Evolutionary conservation across 176 grass and related monocot species (phyloP).

Genomic region (Panicum miliaceum): DNA sequence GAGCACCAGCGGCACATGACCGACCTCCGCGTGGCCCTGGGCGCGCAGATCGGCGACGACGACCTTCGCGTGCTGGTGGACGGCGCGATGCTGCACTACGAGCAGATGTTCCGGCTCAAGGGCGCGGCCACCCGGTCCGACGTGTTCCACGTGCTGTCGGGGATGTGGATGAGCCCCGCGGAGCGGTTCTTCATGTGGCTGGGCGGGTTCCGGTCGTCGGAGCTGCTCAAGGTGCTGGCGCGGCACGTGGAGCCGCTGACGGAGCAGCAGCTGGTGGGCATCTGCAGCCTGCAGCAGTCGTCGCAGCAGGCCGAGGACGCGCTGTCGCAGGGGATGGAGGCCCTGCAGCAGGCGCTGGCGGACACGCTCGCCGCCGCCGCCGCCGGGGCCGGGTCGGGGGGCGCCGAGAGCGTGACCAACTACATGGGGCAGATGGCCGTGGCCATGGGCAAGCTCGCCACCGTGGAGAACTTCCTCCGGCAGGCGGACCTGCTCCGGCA

Average conservation of each 20-base stretch:
- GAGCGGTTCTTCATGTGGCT: conserved; percentile 99
- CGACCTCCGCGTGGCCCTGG: conserved; percentile 70
- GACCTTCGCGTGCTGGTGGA: conserved; percentile 74
- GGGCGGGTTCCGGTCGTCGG: conserved; percentile 85
- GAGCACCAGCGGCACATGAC: conserved; percentile 78
- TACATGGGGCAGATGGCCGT: conserved; percentile 98
- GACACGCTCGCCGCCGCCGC: conserved; percentile 65
- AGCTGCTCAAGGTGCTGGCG: conserved; percentile 75
- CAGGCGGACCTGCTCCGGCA: conserved; percentile 91
- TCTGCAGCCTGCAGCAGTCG: conserved; percentile 88
- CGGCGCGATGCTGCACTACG: conserved; percentile 67
- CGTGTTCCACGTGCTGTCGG: conserved; percentile 88
- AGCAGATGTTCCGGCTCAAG: conserved; percentile 82
- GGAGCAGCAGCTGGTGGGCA: conserved; percentile 85
- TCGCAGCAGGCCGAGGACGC: conserved; percentile 91
- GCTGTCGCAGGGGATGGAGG: conserved; percentile 95
- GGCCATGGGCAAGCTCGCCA: conserved; percentile 85
- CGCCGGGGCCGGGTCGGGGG: neutral
- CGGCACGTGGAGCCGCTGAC: conserved; percentile 71
- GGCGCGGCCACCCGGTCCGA: conserved; percentile 60
- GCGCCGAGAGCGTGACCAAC: conserved; percentile 62
- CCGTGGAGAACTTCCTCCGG: conserved; percentile 83
- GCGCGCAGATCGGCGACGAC: conserved; percentile 54
- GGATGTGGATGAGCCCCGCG: conserved; percentile 89
- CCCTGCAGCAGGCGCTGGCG: conserved; percentile 68